A percentile compares a stretch with the other conserved stretches of the same genome.
These are phyloP conservation scores for Rhamnella rubrinervis DNA, from an alignment of 331 rosid species.

Conservation along the genomic window DNA sequence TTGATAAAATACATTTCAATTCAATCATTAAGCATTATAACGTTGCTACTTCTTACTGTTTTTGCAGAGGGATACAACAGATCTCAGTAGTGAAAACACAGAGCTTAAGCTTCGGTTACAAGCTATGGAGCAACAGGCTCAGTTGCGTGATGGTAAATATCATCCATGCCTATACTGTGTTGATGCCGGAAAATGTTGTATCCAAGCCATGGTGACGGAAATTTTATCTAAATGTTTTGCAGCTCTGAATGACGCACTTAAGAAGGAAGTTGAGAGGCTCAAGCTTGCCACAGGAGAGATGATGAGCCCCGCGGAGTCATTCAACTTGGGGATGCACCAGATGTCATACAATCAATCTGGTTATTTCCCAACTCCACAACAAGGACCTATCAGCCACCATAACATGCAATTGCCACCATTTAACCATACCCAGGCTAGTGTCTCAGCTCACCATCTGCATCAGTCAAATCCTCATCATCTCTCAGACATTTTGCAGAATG, in stretches of 20 bases:
- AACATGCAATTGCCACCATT: conserved; percentile 57
- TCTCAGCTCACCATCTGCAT: conserved; percentile 56
- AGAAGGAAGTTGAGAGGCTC: conserved; percentile 97
- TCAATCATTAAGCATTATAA: conserved; percentile 17
- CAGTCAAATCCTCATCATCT: conserved; percentile 61
- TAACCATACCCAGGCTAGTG: conserved; percentile 48
- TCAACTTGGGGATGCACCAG: conserved; percentile 80
- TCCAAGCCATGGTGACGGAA: not conserved
- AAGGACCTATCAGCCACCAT: conserved; percentile 61
- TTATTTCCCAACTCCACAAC: conserved; percentile 69
- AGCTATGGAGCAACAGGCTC: conserved; percentile 99
- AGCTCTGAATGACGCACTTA: conserved; percentile 90
- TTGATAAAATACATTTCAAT: not conserved
- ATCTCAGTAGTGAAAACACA: conserved; percentile 81
- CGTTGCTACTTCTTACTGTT: conserved; percentile 18
- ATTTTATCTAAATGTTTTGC: conserved; percentile 25
- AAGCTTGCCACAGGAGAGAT: conserved; percentile 86
- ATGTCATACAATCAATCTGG: conserved; percentile 55
- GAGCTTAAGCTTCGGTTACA: conserved; percentile 94
- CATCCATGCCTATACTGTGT: conserved; percentile 11
- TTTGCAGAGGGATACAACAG: conserved; percentile 79
- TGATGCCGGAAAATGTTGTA: not conserved
- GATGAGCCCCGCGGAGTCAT: conserved; percentile 71
- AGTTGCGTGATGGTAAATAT: conserved; percentile 79
- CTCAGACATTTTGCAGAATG: conserved; percentile 74